Base-by-base conservation (phyloP, 2,329 filamentous ascomycete species). In the Dothidotthia symphoricarpi region DNA sequence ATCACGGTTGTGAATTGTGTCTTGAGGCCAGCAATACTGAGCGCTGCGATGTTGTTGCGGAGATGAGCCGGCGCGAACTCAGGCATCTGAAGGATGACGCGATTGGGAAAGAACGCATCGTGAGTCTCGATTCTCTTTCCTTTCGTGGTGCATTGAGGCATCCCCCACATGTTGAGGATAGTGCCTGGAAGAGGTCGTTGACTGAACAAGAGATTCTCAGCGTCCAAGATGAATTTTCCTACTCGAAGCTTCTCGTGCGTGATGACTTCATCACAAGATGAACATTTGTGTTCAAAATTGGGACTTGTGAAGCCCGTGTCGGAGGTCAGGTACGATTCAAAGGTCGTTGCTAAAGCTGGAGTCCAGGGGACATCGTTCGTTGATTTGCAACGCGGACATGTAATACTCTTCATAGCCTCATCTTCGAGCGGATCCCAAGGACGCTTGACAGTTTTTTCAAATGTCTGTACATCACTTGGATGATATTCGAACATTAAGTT, bases 111-210 rank as follows among this genome's bases (percentile, higher is more conserved):
- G 16, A 57, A 57, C 6, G 38, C 28, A 13, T 43, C 22, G 39
- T 46, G 55, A 4, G 41, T 54, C 9, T 36, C 31, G 26, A 51
- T 28, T 2, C 38, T 31, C 24, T 52, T 54, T 7, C 51, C 35
- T 2, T 53, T 56, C 2, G 69, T 45, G 6, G 53, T 49, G 2
- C 47, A 34, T 19, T 69, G 58, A 0, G 81, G 77, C 12, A 69
- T 62, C 0, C 85, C 85, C 1, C 66, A 60, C 0, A 74, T 58
- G 7, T 78, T 70, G 6, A 88, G 70, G 4, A 88, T 60, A 0
- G 85, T 88, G 1, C 86, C 85, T 0, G 83, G 81, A 71, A 90
- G 79, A 0, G 84, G 80, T 1, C 67, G 57, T 11, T 70, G 51
- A 3, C 71, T 50, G 3, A 63, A 42, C 3, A 79, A 50, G 0